phyloP scores from a whole-genome alignment of 148 eudicot genomes.

The Arctostaphylos glauca region DNA sequence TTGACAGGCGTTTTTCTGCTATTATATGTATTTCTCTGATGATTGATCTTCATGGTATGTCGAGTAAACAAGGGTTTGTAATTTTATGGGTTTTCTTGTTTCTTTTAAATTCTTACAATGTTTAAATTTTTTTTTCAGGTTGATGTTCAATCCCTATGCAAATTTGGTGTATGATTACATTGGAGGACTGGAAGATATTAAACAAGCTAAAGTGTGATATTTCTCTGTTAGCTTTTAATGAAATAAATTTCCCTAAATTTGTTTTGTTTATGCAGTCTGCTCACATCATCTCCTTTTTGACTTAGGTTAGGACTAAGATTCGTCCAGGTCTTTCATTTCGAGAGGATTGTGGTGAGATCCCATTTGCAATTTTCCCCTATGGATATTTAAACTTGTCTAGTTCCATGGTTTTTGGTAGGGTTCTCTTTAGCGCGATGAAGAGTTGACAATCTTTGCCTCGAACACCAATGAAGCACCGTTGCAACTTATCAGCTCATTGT shows the following conservation, averaged over 20 bases:
- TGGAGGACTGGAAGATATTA: conserved; percentile 75
- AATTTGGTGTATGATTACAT: conserved; percentile 70
- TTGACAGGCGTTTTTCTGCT: too few species aligned
- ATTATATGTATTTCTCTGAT: too few species aligned
- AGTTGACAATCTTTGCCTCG: neutral
- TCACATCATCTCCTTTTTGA: conserved; percentile 17
- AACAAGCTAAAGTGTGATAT: conserved; percentile 68
- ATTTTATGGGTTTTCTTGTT: neutral
- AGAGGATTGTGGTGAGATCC: conserved; percentile 79
- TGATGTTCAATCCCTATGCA: conserved; percentile 90
- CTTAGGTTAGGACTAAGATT: conserved; percentile 66
- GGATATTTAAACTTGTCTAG: neutral
- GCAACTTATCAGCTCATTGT: neutral
- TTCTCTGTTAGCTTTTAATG: conserved; percentile 18
- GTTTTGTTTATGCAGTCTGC: conserved; percentile 1
- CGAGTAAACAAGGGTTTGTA: too few species aligned
- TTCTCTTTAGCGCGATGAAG: neutral
- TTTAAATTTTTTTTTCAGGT: conserved; percentile 27
- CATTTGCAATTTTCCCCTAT: neutral
- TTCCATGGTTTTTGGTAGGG: neutral
- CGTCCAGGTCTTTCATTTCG: conserved; percentile 59
- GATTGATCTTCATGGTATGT: too few species aligned
- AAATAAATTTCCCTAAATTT: neutral
- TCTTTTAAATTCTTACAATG: neutral
- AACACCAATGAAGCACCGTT: neutral